Evolutionary conservation across 176 grass and related monocot species (phyloP).

Genomic region (Dactylis glomerata): DNA sequence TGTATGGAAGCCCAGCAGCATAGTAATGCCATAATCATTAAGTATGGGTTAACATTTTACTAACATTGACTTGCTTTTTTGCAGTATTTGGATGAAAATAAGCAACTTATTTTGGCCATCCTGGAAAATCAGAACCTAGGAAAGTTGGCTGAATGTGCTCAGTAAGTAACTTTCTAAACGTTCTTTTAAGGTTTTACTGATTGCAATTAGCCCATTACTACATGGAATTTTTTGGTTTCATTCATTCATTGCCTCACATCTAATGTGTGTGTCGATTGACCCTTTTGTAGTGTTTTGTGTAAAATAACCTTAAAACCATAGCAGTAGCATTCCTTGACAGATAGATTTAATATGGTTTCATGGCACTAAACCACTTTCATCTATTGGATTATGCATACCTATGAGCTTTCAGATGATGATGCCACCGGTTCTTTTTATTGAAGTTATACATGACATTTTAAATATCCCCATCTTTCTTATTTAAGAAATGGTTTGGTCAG

Average conservation of each 20-base stretch:
- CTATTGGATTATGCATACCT: not conserved
- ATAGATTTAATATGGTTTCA: not conserved
- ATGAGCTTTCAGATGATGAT: not conserved
- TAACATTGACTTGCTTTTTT: constrained; percentile 19
- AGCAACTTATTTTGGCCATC: constrained; percentile 95
- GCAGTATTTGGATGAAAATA: constrained; percentile 98
- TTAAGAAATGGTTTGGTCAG: not conserved
- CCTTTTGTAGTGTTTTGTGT: not conserved
- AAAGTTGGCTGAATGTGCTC: constrained; percentile 94
- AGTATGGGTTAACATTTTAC: constrained; percentile 4
- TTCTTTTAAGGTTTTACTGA: not conserved
- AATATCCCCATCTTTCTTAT: not conserved
- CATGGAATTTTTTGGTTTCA: constrained; percentile 3
- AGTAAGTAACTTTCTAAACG: constrained; percentile 55
- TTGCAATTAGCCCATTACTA: not conserved
- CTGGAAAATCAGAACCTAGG: constrained; percentile 91
- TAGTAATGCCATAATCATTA: not conserved
- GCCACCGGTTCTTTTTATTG: not conserved
- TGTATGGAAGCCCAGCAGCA: not conserved
- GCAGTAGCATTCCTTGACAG: not conserved
- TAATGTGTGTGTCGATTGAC: not conserved
- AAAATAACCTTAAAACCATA: not conserved
- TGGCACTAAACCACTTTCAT: not conserved
- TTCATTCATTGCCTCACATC: not conserved
- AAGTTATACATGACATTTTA: not conserved